A percentile compares a stretch with the other conserved stretches of the same genome.
Evolutionary conservation across 495 filamentous ascomycete genomes (phyloP).

Genomic region (Viridothelium virens): DNA sequence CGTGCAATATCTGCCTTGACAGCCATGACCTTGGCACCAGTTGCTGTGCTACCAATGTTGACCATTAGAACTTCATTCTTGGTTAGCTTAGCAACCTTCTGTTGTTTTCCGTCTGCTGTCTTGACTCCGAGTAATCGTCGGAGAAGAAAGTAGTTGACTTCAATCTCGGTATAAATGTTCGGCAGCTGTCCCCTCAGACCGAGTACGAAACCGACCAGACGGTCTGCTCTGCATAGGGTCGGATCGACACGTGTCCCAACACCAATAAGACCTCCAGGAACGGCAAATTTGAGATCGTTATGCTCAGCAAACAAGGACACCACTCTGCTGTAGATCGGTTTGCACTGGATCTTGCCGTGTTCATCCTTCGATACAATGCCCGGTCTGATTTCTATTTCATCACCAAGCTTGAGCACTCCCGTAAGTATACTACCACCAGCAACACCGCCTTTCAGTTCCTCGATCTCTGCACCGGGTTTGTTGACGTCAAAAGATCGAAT

Average conservation of each 20-base stretch:
- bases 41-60: slow-evolving; percentile 95
- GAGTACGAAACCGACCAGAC: slow-evolving; percentile 95
- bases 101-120: slow-evolving; percentile 96
- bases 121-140: slow-evolving; percentile 91
- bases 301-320: slow-evolving; percentile 93
- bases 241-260: slow-evolving; percentile 96
- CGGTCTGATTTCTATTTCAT: slow-evolving; percentile 96
- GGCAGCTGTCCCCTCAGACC: slow-evolving; percentile 86
- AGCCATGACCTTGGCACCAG: slow-evolving; percentile 82
- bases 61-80: slow-evolving; percentile 99
- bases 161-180: slow-evolving; percentile 92
- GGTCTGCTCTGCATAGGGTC: slow-evolving; percentile 95
- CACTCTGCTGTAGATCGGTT: slow-evolving; percentile 89
- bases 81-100: slow-evolving; percentile 92
- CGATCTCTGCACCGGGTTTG: slow-evolving; percentile 99
- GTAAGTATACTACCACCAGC: slow-evolving; percentile 94
- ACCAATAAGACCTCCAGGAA: slow-evolving; percentile 90
- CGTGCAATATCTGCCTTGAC: slow-evolving; percentile 97
- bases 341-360: slow-evolving; percentile 89
- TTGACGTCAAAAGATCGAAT: slow-evolving; percentile 99
- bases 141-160: slow-evolving; percentile 98
- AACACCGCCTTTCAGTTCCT: slow-evolving; percentile 97
- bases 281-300: slow-evolving; percentile 95
- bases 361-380: slow-evolving; percentile 93
- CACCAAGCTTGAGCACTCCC: slow-evolving; percentile 88